phyloP scores from a whole-genome alignment of 108 stramenopile genomes.

The Pseudonitzschia multistriata region DNA sequence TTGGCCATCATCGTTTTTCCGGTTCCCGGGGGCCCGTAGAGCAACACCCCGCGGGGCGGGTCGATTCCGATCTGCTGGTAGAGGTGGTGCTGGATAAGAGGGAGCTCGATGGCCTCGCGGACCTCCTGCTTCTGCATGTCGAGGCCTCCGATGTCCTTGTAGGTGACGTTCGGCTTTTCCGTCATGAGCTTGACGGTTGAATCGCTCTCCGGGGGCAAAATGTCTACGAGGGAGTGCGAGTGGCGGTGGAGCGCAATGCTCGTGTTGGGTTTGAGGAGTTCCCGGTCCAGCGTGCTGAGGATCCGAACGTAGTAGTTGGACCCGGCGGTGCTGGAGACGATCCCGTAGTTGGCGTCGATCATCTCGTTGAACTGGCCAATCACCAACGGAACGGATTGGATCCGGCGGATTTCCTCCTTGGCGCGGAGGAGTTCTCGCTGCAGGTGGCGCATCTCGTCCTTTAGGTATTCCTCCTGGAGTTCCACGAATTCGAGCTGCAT shows the following conservation, averaged over 20 bases:
- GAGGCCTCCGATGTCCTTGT: conserved; percentile 99
- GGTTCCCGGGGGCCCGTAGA: conserved; percentile 91
- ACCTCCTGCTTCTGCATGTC: conserved; percentile 99
- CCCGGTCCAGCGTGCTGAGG: conserved; percentile 94
- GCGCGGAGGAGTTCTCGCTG: conserved; percentile 97
- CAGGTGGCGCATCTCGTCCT: conserved; percentile 99
- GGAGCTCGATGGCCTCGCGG: conserved; percentile 98
- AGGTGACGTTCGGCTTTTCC: conserved; percentile 98
- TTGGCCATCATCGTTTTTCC: conserved; percentile 99
- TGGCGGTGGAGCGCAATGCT: conserved; percentile 97
- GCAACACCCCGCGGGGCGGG: conserved; percentile 97
- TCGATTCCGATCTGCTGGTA: conserved; percentile 99
- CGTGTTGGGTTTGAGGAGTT: conserved; percentile 97
- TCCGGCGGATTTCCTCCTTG: conserved; percentile 96
- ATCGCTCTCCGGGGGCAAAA: conserved; percentile 98
- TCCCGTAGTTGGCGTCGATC: conserved; percentile 99
- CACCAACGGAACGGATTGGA: conserved; percentile 97
- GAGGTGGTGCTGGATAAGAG: conserved; percentile 95
- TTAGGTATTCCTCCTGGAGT: conserved; percentile 98
- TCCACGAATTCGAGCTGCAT: conserved; percentile 92
- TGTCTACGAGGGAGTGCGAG: conserved; percentile 97
- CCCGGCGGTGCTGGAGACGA: conserved; percentile 93
- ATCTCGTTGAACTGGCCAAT: conserved; percentile 99
- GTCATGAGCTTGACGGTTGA: conserved; percentile 98
- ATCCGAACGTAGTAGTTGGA: conserved; percentile 98